Conservation (phyloP, 371 early-diverging fungal genomes). For the Apophysomyces ossiformis region DNA sequence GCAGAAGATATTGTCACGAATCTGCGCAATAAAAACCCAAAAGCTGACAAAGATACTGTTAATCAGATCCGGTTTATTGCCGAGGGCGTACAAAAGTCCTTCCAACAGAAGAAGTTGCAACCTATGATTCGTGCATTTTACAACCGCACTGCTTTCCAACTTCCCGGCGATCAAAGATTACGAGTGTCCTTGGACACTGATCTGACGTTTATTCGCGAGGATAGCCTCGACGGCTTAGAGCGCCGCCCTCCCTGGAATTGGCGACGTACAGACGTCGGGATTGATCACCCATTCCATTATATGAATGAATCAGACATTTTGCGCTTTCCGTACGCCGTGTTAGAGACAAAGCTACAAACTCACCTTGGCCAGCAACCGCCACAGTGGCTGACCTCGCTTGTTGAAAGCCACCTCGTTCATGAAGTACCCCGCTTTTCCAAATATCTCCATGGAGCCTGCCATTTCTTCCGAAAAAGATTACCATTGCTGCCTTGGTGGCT, state of each 20-base stretch:
- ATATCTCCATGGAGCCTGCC: constrained; percentile 96
- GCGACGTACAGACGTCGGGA: constrained; percentile 89
- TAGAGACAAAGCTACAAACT: constrained; percentile 97
- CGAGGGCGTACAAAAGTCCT: constrained; percentile 79
- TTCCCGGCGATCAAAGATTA: constrained; percentile 93
- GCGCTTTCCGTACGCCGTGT: constrained; percentile 95
- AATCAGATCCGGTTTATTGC: constrained; percentile 76
- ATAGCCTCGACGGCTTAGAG: constrained; percentile 68
- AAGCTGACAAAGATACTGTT: constrained; percentile 76
- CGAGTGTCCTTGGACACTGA: constrained; percentile 98
- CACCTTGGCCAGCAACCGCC: constrained; percentile 85
- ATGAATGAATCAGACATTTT: constrained; percentile 81
- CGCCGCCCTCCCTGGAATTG: constrained; percentile 80
- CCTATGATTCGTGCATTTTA: constrained; percentile 92
- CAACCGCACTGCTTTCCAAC: constrained; percentile 98
- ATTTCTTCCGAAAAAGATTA: constrained; percentile 85
- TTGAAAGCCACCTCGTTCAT: constrained; percentile 90
- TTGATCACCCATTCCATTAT: constrained; percentile 87
- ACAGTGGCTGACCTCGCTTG: constrained; percentile 90
- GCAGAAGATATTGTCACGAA: constrained; percentile 74
- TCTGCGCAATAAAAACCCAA: constrained; percentile 66
- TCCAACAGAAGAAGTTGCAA: constrained; percentile 73
- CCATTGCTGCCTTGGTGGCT: constrained; percentile 98
- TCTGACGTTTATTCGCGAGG: constrained; percentile 97
- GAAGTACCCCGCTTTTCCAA: constrained; percentile 98